Conservation (phyloP, 768 basidiomycete species). For the Trametes maxima region DNA sequence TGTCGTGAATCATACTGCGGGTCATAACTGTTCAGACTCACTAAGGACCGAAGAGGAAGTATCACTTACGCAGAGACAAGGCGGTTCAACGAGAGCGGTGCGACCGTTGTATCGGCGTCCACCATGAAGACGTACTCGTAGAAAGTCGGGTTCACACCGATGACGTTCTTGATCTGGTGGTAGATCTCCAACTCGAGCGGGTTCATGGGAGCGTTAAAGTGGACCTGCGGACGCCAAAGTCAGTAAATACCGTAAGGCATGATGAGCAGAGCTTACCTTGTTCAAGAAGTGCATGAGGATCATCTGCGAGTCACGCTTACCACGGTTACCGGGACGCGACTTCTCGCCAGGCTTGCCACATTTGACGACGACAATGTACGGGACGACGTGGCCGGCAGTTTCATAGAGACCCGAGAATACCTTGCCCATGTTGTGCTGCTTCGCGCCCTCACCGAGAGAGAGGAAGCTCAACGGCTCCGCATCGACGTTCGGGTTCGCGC, state of each 20-base stretch:
- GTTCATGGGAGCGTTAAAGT: slow-evolving; percentile 96
- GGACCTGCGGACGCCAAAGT: slow-evolving; percentile 62
- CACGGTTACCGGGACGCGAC: slow-evolving; percentile 92
- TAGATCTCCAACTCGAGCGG: slow-evolving; percentile 98
- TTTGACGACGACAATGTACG: slow-evolving; percentile 91
- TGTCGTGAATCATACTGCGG: slow-evolving; percentile 93
- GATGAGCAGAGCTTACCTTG: slow-evolving; percentile 54
- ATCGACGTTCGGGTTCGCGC: slow-evolving; percentile 89
- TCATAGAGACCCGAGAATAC: slow-evolving; percentile 97
- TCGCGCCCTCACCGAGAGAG: slow-evolving; percentile 90
- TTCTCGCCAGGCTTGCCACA: slow-evolving; percentile 95
- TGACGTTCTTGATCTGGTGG: slow-evolving; percentile 99
- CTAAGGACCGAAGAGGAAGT: not conserved
- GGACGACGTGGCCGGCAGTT: slow-evolving; percentile 91
- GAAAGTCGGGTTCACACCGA: slow-evolving; percentile 98
- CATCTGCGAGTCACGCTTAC: slow-evolving; percentile 98
- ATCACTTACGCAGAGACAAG: slow-evolving; percentile 86
- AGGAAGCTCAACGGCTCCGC: slow-evolving; percentile 95
- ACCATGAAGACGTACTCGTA: slow-evolving; percentile 96
- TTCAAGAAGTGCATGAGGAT: slow-evolving; percentile 96
- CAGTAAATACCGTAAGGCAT: not conserved
- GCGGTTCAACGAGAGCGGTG: slow-evolving; percentile 84
- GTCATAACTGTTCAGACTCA: not conserved
- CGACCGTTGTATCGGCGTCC: slow-evolving; percentile 94
- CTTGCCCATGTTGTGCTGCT: slow-evolving; percentile 98